Percentiles rank a stretch among this genome's conserved stretches.
phyloP scores from a whole-genome alignment of 2,329 filamentous ascomycete genomes.

The Endothia cerciana region DNA sequence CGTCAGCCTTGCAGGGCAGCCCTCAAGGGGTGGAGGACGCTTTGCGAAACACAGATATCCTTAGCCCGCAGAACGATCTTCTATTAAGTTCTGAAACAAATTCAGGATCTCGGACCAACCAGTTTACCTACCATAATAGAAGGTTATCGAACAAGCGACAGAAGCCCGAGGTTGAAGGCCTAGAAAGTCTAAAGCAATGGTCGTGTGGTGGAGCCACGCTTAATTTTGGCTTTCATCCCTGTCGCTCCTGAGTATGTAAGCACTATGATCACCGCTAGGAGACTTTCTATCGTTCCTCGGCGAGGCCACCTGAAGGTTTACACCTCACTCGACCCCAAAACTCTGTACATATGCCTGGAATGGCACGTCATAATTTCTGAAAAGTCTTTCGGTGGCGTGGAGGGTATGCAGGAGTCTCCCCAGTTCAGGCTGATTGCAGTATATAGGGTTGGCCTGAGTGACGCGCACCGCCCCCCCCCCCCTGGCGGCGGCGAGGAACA shows the following conservation, averaged over 20 bases:
- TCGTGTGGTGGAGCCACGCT: constrained; percentile 2
- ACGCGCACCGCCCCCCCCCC: too few relatives aligned
- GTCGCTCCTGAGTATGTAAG: not conserved
- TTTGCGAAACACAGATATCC: not conserved
- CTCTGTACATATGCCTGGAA: too few relatives aligned
- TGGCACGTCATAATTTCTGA: too few relatives aligned
- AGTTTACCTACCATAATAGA: too few relatives aligned
- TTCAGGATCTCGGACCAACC: not conserved
- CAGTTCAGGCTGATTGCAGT: too few relatives aligned
- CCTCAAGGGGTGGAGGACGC: not conserved
- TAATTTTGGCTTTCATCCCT: not conserved
- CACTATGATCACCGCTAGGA: not conserved
- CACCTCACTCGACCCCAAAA: too few relatives aligned
- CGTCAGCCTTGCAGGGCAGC: constrained; percentile 7
- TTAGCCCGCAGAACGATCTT: not conserved
- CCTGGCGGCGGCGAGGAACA: not conserved
- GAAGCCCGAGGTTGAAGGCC: constrained; percentile 3
- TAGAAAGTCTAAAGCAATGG: not conserved
- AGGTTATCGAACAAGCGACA: not conserved
- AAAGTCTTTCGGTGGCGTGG: too few relatives aligned
- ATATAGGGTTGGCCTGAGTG: too few relatives aligned
- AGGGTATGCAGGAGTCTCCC: too few relatives aligned
- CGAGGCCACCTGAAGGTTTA: too few relatives aligned
- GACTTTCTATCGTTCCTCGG: not conserved
- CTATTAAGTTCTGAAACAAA: not conserved